Base-by-base conservation (phyloP, 306 rosid species). In the Fagus crenata region DNA sequence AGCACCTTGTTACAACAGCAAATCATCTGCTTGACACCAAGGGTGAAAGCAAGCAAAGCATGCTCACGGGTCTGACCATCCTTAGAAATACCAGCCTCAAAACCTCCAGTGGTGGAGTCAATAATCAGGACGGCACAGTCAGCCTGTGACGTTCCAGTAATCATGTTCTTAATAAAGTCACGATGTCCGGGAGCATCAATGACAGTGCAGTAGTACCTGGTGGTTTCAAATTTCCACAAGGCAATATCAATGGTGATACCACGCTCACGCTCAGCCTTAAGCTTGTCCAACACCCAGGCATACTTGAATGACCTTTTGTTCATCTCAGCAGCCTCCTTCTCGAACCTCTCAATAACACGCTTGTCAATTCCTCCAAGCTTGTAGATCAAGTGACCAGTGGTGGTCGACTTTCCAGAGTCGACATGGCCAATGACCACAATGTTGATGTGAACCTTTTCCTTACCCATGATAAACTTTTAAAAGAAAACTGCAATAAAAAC, bases 381-480 rank as follows among this genome's bases (percentile, higher is more conserved):
- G 72, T 84, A 84, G 58, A 83, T 83, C 49, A 83, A 77, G 58
- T 83, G 86, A 0, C 83, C 86, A 0, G 83, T 83, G 53, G 83
- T 80, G 9, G 84, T 84, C 1, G 86, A 83, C 73, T 84, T 84
- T 3, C 87, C 87, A 3, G 87, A 81, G 73, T 84, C 85, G 46
- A 84, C 91, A n/a, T 87, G 91, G 17, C 91, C 91, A 22, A 87
- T 87, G 70, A 87, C 91, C 39, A 87, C 91, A 2, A 87, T 87
- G 89, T 81, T 87, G 37, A 87, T 85, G 79, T 87, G 91, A 14
- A 51, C 33, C 87, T 87, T 87, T 17, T 87, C 90, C 40, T 87
- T 87, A 4, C 88, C 90, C 90, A 87, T 84, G n/a, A 22, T 22
- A 22, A 22, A 22, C 28, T 22, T 22, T 22, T 22, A 22, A 22